phyloP scores from a whole-genome alignment of 1,139 yeast genomes.

The Zygosaccharomyces sapae region DNA sequence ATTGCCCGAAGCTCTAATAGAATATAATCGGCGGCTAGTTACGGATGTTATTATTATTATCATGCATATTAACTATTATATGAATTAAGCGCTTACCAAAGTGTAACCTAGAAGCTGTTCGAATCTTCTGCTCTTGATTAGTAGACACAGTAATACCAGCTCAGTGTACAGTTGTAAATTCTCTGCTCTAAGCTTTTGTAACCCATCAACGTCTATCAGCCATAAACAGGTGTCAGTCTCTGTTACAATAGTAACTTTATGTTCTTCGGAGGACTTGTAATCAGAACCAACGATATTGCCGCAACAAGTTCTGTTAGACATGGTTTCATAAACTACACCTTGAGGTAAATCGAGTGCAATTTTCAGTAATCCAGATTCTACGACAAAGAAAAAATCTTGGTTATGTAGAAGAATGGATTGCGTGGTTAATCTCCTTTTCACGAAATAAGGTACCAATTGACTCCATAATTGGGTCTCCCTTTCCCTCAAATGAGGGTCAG shows the following conservation, averaged over 20 bases:
- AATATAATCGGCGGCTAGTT: background rate
- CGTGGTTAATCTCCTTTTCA: conserved; percentile 17
- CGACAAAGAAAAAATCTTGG: conserved; percentile 51
- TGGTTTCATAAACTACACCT: conserved; percentile 65
- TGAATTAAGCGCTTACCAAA: conserved; percentile 45
- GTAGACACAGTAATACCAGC: conserved; percentile 58
- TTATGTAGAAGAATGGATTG: conserved; percentile 23
- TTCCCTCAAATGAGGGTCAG: conserved; percentile 19
- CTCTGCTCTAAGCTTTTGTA: conserved; percentile 42
- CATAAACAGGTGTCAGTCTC: conserved; percentile 65
- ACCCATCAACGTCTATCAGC: conserved; percentile 52
- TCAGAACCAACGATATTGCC: conserved; percentile 45
- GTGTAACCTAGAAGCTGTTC: conserved; percentile 68
- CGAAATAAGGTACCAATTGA: conserved; percentile 29
- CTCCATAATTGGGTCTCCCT: conserved; percentile 31
- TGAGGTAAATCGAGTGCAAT: conserved; percentile 52
- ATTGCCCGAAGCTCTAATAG: background rate
- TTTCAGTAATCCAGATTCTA: conserved; percentile 76
- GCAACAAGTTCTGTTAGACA: conserved; percentile 85
- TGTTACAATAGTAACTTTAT: conserved; percentile 34
- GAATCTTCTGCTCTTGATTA: conserved; percentile 67
- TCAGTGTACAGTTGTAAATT: conserved; percentile 58
- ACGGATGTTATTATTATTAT: background rate
- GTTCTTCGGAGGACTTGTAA: conserved; percentile 19
- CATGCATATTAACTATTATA: no score